Percentiles rank a stretch among this genome's conserved stretches.
phyloP scores from a whole-genome alignment of 768 basidiomycete genomes.

The Calvatia gigantea region DNA sequence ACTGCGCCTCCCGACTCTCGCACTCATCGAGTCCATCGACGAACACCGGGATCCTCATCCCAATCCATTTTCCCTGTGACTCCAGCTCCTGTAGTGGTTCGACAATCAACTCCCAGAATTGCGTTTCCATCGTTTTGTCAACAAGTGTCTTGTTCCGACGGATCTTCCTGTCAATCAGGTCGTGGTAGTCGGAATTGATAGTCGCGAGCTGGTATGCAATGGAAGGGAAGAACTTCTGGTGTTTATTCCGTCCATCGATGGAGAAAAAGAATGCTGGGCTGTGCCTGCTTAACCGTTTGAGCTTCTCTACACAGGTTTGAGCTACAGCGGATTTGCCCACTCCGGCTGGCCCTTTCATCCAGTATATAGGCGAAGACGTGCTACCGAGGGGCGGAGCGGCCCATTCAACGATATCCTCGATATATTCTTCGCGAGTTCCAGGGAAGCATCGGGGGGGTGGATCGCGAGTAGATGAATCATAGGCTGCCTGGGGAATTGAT shows the following conservation, averaged over 20 bases:
- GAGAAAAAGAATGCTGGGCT: slow-evolving; percentile 8
- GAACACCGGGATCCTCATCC: background rate
- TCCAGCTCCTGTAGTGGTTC: background rate
- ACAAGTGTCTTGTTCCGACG: background rate
- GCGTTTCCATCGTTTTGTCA: background rate
- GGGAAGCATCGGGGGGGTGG: background rate
- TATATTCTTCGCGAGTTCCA: slow-evolving; percentile 4
- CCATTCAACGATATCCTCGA: slow-evolving; percentile 7
- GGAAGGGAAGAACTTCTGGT: background rate
- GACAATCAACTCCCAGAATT: background rate
- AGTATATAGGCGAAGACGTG: background rate
- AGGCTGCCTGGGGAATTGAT: background rate
- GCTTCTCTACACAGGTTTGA: slow-evolving; percentile 2
- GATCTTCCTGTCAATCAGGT: background rate
- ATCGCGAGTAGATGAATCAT: background rate
- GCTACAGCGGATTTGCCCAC: slow-evolving; percentile 1
- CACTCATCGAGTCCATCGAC: slow-evolving; percentile 2
- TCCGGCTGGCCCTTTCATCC: slow-evolving; percentile 1
- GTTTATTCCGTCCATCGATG: background rate
- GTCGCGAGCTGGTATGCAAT: slow-evolving; percentile 3
- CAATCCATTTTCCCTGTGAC: background rate
- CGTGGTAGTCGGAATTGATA: background rate
- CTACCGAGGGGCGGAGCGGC: background rate
- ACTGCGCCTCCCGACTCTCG: background rate
- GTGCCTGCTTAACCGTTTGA: background rate